Evolutionary conservation across 169 alveolate species (phyloP).

Genomic region (Plasmodium fragile): DNA sequence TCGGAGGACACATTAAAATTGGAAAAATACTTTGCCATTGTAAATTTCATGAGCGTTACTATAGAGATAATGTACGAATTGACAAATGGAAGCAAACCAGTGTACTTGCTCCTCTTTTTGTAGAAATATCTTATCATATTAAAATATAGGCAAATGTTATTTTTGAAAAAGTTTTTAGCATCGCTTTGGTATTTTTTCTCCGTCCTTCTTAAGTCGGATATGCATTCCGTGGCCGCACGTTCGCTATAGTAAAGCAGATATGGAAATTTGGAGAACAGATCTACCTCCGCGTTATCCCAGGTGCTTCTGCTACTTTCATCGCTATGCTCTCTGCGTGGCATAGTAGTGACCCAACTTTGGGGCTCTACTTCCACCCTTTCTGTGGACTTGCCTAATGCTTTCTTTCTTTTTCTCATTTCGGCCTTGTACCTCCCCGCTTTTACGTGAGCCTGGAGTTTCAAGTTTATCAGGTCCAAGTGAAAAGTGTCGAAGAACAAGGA

Average conservation of each 20-base stretch:
- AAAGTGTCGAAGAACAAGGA: conserved; percentile 48
- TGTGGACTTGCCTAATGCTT: neutral
- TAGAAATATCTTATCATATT: conserved; percentile 64
- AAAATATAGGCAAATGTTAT: conserved; percentile 64
- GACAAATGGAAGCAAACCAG: conserved; percentile 31
- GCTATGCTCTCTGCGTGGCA: neutral
- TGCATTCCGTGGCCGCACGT: conserved; percentile 23
- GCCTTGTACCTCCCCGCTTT: conserved; percentile 3
- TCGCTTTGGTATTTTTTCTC: conserved; percentile 37
- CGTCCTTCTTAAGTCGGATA: neutral
- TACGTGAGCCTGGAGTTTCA: conserved; percentile 31
- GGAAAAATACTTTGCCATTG: conserved; percentile 58
- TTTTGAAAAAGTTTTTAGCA: conserved; percentile 32
- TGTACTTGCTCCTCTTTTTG: conserved; percentile 38
- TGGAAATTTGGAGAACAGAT: neutral
- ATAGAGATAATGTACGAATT: conserved; percentile 32
- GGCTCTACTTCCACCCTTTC: neutral
- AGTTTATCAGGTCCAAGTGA: conserved; percentile 34
- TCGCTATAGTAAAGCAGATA: conserved; percentile 10
- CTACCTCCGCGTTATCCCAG: neutral
- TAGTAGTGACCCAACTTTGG: neutral
- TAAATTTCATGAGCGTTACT: conserved; percentile 42
- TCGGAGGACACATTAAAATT: conserved; percentile 36
- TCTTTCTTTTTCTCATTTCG: neutral
- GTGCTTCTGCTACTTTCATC: neutral